phyloP scores from a whole-genome alignment of 352 stramenopile genomes.

The Globisporangium apiculatum region DNA sequence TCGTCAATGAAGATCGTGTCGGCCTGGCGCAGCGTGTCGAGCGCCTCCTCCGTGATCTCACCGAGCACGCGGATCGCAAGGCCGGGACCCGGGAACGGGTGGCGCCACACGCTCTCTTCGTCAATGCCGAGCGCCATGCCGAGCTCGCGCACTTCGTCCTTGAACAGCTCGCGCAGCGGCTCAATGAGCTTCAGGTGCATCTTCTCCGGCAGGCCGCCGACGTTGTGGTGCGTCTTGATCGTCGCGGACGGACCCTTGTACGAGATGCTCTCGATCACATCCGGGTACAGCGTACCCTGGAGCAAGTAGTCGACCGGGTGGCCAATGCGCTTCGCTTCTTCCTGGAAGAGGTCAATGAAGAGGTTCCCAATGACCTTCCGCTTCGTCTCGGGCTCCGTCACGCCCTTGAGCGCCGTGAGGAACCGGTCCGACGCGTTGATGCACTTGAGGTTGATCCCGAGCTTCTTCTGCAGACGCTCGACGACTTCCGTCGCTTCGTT shows the following conservation, averaged over 20 bases:
- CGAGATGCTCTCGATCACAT: constrained; percentile 99
- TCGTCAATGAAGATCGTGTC: constrained; percentile 99
- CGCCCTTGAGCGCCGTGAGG: constrained; percentile 87
- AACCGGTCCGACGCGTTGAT: constrained; percentile 97
- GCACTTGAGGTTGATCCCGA: constrained; percentile 96
- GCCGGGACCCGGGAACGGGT: constrained; percentile 98
- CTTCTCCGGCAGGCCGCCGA: constrained; percentile 94
- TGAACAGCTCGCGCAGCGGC: constrained; percentile 98
- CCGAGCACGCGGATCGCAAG: constrained; percentile 98
- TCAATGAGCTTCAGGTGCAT: constrained; percentile 99
- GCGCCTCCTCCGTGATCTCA: constrained; percentile 91
- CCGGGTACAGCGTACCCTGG: constrained; percentile 98
- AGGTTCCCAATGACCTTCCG: constrained; percentile 98
- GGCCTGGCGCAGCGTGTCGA: constrained; percentile 95
- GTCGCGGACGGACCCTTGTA: constrained; percentile 98
- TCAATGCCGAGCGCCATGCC: constrained; percentile 97
- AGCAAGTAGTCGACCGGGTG: constrained; percentile 92
- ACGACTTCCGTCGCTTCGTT: constrained; percentile 93
- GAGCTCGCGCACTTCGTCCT: constrained; percentile 98
- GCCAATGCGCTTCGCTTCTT: constrained; percentile 78
- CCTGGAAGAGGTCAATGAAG: constrained; percentile 99
- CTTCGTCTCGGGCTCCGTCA: constrained; percentile 98
- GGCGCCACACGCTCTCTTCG: constrained; percentile 95
- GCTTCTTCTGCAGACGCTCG: constrained; percentile 82
- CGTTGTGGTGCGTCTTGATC: constrained; percentile 99